A percentile compares a stretch with the other conserved stretches of the same genome.
phyloP scores from a whole-genome alignment of 495 filamentous ascomycete genomes.

The Podospora anserina region DNA sequence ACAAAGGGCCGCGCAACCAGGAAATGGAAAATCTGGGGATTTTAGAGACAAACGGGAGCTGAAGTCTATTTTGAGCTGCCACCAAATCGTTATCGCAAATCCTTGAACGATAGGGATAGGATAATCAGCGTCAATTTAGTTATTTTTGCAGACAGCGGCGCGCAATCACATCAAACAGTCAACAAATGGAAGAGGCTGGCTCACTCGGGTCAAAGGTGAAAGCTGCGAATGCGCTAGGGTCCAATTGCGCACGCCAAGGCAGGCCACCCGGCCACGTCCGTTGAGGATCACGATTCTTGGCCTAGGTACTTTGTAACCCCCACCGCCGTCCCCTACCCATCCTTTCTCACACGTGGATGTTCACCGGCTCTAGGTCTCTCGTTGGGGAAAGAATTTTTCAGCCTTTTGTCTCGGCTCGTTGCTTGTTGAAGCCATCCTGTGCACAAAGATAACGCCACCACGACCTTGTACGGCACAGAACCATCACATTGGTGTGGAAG shows the following conservation, averaged over 20 bases:
- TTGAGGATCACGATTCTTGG: neutral
- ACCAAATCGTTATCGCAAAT: neutral
- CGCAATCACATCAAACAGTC: neutral
- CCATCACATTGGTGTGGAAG: neutral
- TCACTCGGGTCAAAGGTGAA: neutral
- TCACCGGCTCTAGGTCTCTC: no score
- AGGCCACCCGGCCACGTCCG: conserved; percentile 1
- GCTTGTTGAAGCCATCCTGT: neutral
- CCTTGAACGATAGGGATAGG: neutral
- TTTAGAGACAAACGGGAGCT: neutral
- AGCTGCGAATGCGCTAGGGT: conserved; percentile 2
- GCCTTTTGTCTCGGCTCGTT: neutral
- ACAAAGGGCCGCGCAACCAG: neutral
- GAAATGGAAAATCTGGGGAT: neutral
- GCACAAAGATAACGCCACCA: neutral
- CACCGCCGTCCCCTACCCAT: neutral
- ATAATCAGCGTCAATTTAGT: neutral
- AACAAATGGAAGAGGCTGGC: conserved; percentile 10
- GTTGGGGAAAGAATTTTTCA: no score
- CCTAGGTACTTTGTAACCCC: no score
- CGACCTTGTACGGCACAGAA: neutral
- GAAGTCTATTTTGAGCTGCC: neutral
- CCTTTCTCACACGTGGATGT: neutral
- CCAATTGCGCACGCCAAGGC: conserved; percentile 20
- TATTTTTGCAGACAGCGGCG: neutral